phyloP scores from a whole-genome alignment of 148 eudicot species.

The Pouteria glomerata region DNA sequence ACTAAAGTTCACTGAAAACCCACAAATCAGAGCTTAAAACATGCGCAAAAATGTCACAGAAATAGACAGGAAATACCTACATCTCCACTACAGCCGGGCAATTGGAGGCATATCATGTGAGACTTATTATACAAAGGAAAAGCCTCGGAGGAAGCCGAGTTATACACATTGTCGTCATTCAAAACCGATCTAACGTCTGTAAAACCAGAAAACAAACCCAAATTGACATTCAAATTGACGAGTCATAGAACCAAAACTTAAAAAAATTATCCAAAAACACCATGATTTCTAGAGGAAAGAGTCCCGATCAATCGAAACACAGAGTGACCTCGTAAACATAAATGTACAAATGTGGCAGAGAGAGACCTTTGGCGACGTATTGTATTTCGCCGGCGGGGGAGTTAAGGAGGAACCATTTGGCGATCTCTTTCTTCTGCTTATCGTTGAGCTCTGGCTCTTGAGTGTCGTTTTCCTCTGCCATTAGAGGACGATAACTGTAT shows the following conservation, averaged over 20 bases:
- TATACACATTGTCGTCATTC: constrained; percentile 67
- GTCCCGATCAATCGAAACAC: not conserved
- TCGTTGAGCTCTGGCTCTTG: constrained; percentile 38
- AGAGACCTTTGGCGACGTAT: constrained; percentile 83
- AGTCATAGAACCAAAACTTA: not conserved
- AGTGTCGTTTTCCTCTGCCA: constrained; percentile 56
- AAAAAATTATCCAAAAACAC: not conserved
- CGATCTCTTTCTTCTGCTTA: constrained; percentile 71
- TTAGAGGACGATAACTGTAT: not conserved
- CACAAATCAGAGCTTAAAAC: not conserved
- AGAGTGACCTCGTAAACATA: not conserved
- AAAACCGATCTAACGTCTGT: constrained; percentile 71
- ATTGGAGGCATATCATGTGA: constrained; percentile 71
- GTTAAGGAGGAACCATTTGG: constrained; percentile 94
- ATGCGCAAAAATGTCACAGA: not conserved
- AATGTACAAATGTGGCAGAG: not conserved
- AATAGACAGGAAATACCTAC: constrained; percentile 30
- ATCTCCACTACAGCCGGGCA: constrained; percentile 76
- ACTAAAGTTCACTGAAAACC: not conserved
- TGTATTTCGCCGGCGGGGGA: constrained; percentile 95
- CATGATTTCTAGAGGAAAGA: too few species aligned
- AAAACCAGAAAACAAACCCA: constrained; percentile 3
- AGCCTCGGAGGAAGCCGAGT: constrained; percentile 65
- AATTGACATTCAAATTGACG: not conserved
- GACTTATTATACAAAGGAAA: constrained; percentile 79